Evolutionary conservation across 1,139 yeast genomes (phyloP), one percentile per base, ranked within the genome.

Genomic region (Candida sp.): DNA sequence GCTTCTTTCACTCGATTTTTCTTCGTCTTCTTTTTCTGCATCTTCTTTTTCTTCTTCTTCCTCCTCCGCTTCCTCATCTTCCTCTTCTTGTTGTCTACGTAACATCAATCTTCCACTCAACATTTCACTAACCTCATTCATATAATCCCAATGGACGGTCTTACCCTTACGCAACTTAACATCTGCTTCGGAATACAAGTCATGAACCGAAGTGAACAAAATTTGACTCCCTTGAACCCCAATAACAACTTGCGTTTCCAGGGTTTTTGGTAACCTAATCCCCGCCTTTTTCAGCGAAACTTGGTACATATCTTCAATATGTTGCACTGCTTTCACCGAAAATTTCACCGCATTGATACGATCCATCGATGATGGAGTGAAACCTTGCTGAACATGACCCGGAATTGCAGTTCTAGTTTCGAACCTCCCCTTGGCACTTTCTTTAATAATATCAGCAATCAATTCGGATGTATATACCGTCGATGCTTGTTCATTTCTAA

Each of bases 321-420:
- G 85, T 49, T 82, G 81, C 45, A 85, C 79, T 22, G 90, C 84
- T 57, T 78, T 81, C 44, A 84, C 77, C 0, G 90, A 84, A 49
- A 83, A 79, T 60, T 87, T 78, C 3, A 82, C 79, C 4, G 90
- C 90, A 56, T 75, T 72, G 7, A 86, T 81, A 64, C 95, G 73
- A 58, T 86, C 95, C 70, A 83, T 82, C 41, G 90, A 82, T 3
- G 88, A 79, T 45, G 95, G 93, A n/a, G 82, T 71, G 44, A 79
- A 82, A 55, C 95, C 95, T 62, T 86, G 93, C 67, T 86, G 93
- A 38, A 86, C 90, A 58, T 86, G 93, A 25, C 95, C 93, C 36
- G 93, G 93, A 47, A 83, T 73, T 3, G 93, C 93, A 5, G 90
- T 81, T 58, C 85, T 79, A 32, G 88, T 82, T 56, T 85, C 93